Evolutionary conservation across 164 flowering plant species (phyloP), one percentile per base, ranked within the genome.

Genomic region (Pachysandra terminalis): DNA sequence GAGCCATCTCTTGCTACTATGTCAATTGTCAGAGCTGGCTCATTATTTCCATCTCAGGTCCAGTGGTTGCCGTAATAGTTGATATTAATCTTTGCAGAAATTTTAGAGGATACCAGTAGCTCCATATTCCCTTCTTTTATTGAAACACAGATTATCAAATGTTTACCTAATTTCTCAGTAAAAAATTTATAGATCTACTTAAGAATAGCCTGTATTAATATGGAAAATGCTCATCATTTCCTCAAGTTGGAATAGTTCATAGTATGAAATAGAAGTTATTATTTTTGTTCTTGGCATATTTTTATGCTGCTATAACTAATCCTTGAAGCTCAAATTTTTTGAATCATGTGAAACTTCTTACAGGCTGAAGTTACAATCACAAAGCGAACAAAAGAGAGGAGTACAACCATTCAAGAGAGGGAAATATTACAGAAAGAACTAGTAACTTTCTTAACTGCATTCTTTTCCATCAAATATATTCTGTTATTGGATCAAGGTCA

Each of bases 361-460:
- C 83, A 92, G 97, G 87, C 91, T 67, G 82, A 84, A 41, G 66
- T 35, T 37, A 82, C 81, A 17, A 85, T 86, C 52, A 51, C 79
- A 64, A 83, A 75, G 76, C 81, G 89, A 48, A 80, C 75, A 63
- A 88, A 80, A 60, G 95, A 87, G 75, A 86, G 78, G 77, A 78
- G 77, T 25, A 35, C 53, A 37, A 70, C 65, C 70, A 56, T 54
- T 60, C 78, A 79, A 66, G 90, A 89, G 64, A 80, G 69, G 67
- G 79, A 81, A 57, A 57, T 55, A 16, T 72, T 90, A 26, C 78
- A 78, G 65, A 80, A 77, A 48, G 22, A 28, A 45, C 6, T 45
- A 48, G 55, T 45, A 8, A 23, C 3, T 48, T 26, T 49, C 16
- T 16, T 37, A 13, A 41, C 23, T 6, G 54, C 54, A 24, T 41